Percentiles rank a stretch among this genome's conserved stretches.
Conservation (phyloP, 345 rosid species). For the Hypericum perforatum region DNA sequence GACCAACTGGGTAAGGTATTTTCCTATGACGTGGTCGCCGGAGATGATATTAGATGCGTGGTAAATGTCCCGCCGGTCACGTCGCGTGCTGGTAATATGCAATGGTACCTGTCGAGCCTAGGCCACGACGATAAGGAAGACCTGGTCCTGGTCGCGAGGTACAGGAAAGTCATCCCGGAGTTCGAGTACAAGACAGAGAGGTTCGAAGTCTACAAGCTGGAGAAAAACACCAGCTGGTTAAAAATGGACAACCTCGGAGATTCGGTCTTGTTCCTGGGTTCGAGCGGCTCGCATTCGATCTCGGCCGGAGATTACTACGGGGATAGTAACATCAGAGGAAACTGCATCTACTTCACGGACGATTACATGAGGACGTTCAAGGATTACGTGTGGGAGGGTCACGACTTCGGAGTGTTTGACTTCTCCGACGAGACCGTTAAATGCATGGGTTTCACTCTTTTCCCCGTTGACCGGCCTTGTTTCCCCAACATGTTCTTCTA, state of each 20-base stretch:
- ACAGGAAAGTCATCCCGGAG: slow-evolving; percentile 21
- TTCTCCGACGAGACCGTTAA: slow-evolving; percentile 32
- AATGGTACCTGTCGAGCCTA: too few species aligned
- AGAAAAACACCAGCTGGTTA: slow-evolving; percentile 28
- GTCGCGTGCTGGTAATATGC: too few species aligned
- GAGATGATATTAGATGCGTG: too few species aligned
- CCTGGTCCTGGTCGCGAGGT: slow-evolving; percentile 32
- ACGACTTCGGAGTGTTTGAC: slow-evolving; percentile 46
- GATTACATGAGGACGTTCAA: slow-evolving; percentile 35
- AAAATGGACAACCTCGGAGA: slow-evolving; percentile 30
- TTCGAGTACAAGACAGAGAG: slow-evolving; percentile 24
- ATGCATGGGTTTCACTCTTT: too few species aligned
- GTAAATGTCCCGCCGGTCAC: too few species aligned
- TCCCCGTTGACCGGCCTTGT: slow-evolving; percentile 25
- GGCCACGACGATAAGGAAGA: slow-evolving; percentile 20
- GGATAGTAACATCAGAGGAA: slow-evolving; percentile 13
- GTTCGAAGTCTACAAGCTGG: slow-evolving; percentile 39
- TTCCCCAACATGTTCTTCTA: slow-evolving; percentile 6
- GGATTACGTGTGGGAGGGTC: slow-evolving; percentile 26
- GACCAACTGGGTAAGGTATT: slow-evolving; percentile 2
- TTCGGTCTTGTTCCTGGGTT: slow-evolving; percentile 34
- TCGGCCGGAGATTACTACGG: slow-evolving; percentile 39
- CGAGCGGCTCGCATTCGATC: slow-evolving; percentile 36
- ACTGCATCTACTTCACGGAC: slow-evolving; percentile 45
- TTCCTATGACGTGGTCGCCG: too few species aligned